Conservation (phyloP, 108 stramenopile genomes). For the Aurantiochytrium sp. region DNA sequence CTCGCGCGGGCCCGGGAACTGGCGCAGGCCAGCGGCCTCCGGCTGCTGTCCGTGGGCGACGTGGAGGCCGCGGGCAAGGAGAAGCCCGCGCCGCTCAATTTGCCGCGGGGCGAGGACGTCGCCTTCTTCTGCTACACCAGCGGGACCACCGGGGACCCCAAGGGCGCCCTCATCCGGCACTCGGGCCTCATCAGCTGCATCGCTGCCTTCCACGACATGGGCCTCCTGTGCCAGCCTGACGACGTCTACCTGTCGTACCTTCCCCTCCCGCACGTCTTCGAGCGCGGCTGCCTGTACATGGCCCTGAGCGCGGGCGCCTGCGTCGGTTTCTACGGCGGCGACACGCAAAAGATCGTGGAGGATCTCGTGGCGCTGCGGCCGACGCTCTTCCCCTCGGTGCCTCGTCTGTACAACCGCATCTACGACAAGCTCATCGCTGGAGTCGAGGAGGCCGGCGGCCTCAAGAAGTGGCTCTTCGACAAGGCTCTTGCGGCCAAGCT, state of each 20-base stretch:
- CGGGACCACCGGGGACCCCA: constrained; percentile 73
- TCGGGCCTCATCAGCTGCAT: constrained; percentile 36
- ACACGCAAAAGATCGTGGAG: constrained; percentile 73
- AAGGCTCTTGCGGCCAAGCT: constrained; percentile 79
- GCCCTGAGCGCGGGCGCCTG: constrained; percentile 64
- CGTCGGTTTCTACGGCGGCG: constrained; percentile 78
- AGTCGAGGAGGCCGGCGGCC: constrained; percentile 74
- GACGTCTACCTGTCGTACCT: constrained; percentile 89
- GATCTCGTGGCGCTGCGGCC: constrained; percentile 84
- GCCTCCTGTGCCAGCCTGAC: constrained; percentile 32
- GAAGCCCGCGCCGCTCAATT: constrained; percentile 34
- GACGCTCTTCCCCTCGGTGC: constrained; percentile 78
- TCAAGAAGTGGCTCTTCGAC: constrained; percentile 79
- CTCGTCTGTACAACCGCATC: constrained; percentile 87
- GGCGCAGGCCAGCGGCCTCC: not conserved
- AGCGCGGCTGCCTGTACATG: constrained; percentile 65
- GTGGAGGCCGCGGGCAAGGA: not conserved
- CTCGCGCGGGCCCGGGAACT: not conserved
- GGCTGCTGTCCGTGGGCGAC: constrained; percentile 8
- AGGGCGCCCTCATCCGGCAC: constrained; percentile 87
- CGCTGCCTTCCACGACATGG: not conserved
- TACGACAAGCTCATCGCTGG: constrained; percentile 84
- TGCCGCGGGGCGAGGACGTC: constrained; percentile 69
- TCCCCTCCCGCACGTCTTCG: constrained; percentile 93
- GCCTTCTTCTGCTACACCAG: constrained; percentile 66